A percentile compares a stretch with the other conserved stretches of the same genome.
Conservation (phyloP, 2,329 filamentous ascomycete species). For the Malbranchea zuffiana region DNA sequence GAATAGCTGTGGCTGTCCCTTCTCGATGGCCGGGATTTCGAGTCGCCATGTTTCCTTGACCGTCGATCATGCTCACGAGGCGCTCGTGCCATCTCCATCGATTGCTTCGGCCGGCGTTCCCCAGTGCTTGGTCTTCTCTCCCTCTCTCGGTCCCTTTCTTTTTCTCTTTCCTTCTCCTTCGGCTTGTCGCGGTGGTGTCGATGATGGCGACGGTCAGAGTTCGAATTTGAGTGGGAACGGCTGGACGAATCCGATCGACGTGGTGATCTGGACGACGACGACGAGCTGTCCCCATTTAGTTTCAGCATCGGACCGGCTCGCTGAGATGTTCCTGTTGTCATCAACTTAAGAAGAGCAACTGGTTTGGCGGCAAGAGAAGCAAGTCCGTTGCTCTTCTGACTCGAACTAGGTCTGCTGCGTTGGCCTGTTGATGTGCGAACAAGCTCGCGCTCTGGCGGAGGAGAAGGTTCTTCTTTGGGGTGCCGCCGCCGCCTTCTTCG, state of each 20-base stretch:
- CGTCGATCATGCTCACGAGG: constrained; percentile 6
- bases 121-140: constrained; percentile 6
- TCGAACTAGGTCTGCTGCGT: constrained; percentile 19
- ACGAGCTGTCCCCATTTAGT: constrained; percentile 25
- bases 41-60: constrained; percentile 7
- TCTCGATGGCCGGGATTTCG: constrained; percentile 5
- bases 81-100: neutral
- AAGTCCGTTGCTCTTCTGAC: constrained; percentile 20
- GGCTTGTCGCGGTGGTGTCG: constrained; percentile 2
- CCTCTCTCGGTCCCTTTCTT: constrained; percentile 7
- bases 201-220: constrained; percentile 18
- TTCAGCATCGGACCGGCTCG: constrained; percentile 30
- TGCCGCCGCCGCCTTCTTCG: constrained; percentile 19
- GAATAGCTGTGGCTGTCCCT: constrained; percentile 10
- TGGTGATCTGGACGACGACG: constrained; percentile 17
- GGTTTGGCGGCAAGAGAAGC: constrained; percentile 16
- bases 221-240: constrained; percentile 22
- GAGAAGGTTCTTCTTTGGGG: constrained; percentile 16
- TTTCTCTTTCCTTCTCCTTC: constrained; percentile 1
- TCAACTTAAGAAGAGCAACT: constrained; percentile 20
- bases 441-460: constrained; percentile 10
- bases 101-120: constrained; percentile 1
- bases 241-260: constrained; percentile 23
- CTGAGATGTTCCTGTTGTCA: constrained; percentile 33
- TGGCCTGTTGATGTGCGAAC: constrained; percentile 19